Conservation (phyloP, 345 rosid genomes). For the Brassica napus region Da-Ae NC_063444.1:18564501-18565000, state of each 20-base stretch:
- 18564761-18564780: constrained; percentile 58
- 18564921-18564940: constrained; percentile 65
- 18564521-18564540: constrained; percentile 45
- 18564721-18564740: constrained; percentile 65
- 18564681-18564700: constrained; percentile 71
- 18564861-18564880: constrained; percentile 36
- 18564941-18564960: constrained; percentile 67
- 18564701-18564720: constrained; percentile 91
- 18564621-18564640: constrained; percentile 69
- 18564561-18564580: constrained; percentile 47
- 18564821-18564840: constrained; percentile 78
- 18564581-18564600: constrained; percentile 44
- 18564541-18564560: constrained; percentile 52
- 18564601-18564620: constrained; percentile 27
- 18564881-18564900: constrained; percentile 56
- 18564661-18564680: constrained; percentile 62
- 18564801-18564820: constrained; percentile 57
- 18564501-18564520: constrained; percentile 46
- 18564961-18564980: constrained; percentile 56
- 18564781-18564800: constrained; percentile 58
- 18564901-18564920: constrained; percentile 48
- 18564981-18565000: constrained; percentile 40
- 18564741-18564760: constrained; percentile 43
- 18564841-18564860: constrained; percentile 54
- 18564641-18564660: constrained; percentile 79